These are phyloP conservation scores for Plasmodium sp. DNA, from an alignment of 169 alveolate species.

Conservation along the genomic window DNA sequence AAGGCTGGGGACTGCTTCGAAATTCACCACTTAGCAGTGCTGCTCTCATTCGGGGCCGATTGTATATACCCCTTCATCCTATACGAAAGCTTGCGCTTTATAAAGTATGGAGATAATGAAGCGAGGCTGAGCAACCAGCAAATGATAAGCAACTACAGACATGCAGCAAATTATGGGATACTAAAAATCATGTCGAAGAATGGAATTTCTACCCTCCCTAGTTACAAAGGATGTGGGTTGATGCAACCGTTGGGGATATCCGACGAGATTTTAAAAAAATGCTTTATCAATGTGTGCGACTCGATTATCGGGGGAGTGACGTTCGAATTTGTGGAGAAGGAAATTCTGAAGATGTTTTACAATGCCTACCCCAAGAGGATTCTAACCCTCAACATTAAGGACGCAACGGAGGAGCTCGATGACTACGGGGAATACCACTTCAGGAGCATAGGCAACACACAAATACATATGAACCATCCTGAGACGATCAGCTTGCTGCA, in stretches of 20 bases:
- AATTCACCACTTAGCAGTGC: constrained; percentile 78
- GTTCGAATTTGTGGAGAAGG: constrained; percentile 71
- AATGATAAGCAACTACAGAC: constrained; percentile 75
- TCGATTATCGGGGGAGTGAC: constrained; percentile 75
- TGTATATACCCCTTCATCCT: constrained; percentile 83
- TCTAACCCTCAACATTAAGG: constrained; percentile 75
- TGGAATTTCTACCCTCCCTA: constrained; percentile 83
- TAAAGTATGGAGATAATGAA: constrained; percentile 52
- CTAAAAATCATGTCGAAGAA: constrained; percentile 84
- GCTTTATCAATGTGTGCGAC: constrained; percentile 71
- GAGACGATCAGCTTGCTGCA: constrained; percentile 82
- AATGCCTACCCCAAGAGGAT: constrained; percentile 78
- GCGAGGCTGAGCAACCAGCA: constrained; percentile 56
- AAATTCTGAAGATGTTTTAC: constrained; percentile 62
- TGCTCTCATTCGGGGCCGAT: constrained; percentile 85
- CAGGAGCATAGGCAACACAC: constrained; percentile 78
- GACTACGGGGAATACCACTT: constrained; percentile 83
- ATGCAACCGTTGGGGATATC: constrained; percentile 79
- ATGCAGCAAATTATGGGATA: constrained; percentile 73
- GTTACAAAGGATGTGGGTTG: constrained; percentile 83
- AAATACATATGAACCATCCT: constrained; percentile 83
- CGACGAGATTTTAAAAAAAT: constrained; percentile 70
- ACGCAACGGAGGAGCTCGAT: constrained; percentile 76
- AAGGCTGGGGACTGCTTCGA: constrained; percentile 76
- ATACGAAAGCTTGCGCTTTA: constrained; percentile 76